These are phyloP conservation scores for Cutaneotrichosporon sp. DNA, from an alignment of 1,284 basidiomycete species.

Conservation along the genomic window DNA sequence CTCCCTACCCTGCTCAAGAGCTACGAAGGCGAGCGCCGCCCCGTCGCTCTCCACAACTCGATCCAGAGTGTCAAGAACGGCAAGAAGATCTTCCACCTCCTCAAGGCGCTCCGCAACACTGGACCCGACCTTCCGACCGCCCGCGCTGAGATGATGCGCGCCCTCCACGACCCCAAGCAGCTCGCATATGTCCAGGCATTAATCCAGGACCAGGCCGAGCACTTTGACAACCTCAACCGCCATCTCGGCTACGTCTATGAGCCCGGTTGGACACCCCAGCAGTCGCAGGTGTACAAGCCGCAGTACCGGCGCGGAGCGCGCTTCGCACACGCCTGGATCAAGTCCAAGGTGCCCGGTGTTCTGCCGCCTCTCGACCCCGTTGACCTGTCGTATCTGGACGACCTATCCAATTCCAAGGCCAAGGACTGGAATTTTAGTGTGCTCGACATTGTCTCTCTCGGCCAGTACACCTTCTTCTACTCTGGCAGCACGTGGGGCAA, in stretches of 20 bases:
- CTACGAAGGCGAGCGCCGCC: constrained; percentile 34
- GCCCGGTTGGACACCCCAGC: constrained; percentile 16
- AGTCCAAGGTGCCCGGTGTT: constrained; percentile 7
- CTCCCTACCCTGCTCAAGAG: constrained; percentile 17
- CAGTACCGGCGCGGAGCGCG: constrained; percentile 27
- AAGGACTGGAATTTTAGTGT: constrained; percentile 24
- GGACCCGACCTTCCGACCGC: constrained; percentile 23
- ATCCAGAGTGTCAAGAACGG: constrained; percentile 31
- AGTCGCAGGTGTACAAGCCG: constrained; percentile 23
- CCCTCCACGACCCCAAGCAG: constrained; percentile 28
- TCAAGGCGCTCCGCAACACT: constrained; percentile 30
- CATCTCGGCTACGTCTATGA: constrained; percentile 36
- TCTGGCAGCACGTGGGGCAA: constrained; percentile 18
- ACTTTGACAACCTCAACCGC: constrained; percentile 33
- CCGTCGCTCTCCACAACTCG: constrained; percentile 31
- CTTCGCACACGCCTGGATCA: constrained; percentile 30
- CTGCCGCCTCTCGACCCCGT: constrained; percentile 20
- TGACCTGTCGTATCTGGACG: constrained; percentile 27
- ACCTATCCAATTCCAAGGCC: constrained; percentile 19
- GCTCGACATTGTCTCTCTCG: constrained; percentile 24
- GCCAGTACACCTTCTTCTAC: constrained; percentile 23
- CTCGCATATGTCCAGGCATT: constrained; percentile 20
- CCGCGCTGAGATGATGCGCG: constrained; percentile 24
- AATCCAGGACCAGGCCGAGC: constrained; percentile 30
- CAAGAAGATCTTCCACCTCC: constrained; percentile 31